Percentiles rank a stretch among this genome's conserved stretches.
phyloP scores from a whole-genome alignment of 2,329 filamentous ascomycete species.

The Trichoderma sp. region DNA sequence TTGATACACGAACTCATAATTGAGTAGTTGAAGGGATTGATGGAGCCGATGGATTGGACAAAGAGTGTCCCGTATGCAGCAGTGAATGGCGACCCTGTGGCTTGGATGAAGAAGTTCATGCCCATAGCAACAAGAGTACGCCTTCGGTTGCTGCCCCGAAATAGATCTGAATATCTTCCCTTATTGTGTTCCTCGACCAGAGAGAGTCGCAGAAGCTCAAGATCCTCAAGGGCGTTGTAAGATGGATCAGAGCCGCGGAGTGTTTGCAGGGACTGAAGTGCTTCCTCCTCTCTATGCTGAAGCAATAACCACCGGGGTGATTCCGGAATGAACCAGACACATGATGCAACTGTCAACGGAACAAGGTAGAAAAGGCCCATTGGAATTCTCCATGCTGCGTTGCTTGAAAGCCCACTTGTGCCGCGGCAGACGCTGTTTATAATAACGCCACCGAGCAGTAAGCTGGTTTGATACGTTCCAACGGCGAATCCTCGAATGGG shows the following conservation, averaged over 20 bases:
- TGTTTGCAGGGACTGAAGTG: background rate
- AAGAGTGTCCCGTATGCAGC: slow-evolving; percentile 7
- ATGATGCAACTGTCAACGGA: background rate
- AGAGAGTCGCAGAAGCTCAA: background rate
- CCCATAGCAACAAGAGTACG: slow-evolving; percentile 8
- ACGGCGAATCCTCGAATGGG: slow-evolving; percentile 8
- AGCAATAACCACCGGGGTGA: slow-evolving; percentile 1
- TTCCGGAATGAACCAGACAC: slow-evolving; percentile 11
- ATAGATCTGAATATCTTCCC: background rate
- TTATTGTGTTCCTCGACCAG: background rate
- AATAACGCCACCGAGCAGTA: slow-evolving; percentile 1
- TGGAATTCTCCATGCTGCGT: slow-evolving; percentile 9
- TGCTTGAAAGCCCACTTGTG: slow-evolving; percentile 1
- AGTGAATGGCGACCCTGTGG: slow-evolving; percentile 8
- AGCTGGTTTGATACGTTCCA: slow-evolving; percentile 4
- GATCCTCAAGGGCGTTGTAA: background rate
- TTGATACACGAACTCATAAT: slow-evolving; percentile 12
- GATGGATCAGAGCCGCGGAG: slow-evolving; percentile 5
- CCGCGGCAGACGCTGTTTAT: slow-evolving; percentile 11
- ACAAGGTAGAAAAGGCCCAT: slow-evolving; percentile 9
- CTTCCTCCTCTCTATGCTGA: slow-evolving; percentile 6
- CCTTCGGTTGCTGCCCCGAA: background rate
- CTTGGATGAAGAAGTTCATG: slow-evolving; percentile 12
- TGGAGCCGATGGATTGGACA: slow-evolving; percentile 5
- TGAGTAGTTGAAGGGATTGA: slow-evolving; percentile 2